Evolutionary conservation across 495 filamentous ascomycete genomes (phyloP).

Genomic region (Podospora pseudopauciseta): DNA sequence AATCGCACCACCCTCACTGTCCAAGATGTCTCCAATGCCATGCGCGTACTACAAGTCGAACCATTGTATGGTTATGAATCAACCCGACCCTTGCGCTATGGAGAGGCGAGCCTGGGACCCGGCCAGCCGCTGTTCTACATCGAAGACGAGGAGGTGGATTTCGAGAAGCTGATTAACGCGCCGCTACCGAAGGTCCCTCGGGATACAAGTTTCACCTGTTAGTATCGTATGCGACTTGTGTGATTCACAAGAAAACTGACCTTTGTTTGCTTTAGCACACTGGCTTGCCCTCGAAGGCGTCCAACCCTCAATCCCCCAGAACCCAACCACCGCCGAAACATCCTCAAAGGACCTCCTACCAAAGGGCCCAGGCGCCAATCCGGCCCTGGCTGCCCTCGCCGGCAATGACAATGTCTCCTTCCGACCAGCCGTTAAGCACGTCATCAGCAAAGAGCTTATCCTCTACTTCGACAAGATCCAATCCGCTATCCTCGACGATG

Average conservation of each 20-base stretch:
- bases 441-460: conserved; percentile 89
- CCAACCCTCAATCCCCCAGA: conserved; percentile 92
- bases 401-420: conserved; percentile 78
- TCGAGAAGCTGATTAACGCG: conserved; percentile 96
- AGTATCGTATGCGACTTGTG: neutral
- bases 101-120: conserved; percentile 88
- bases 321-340: conserved; percentile 77
- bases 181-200: conserved; percentile 89
- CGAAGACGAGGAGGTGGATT: conserved; percentile 97
- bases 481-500: conserved; percentile 77
- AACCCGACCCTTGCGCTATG: conserved; percentile 78
- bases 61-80: conserved; percentile 95
- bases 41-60: conserved; percentile 84
- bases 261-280: conserved; percentile 56
- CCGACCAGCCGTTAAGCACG: conserved; percentile 88
- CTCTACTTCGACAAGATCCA: conserved; percentile 97
- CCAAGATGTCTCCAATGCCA: conserved; percentile 77
- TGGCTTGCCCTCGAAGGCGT: conserved; percentile 96
- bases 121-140: conserved; percentile 97
- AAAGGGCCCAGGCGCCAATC: conserved; percentile 82
- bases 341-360: conserved; percentile 78
- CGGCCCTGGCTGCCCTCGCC: conserved; percentile 74
- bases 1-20: conserved; percentile 80
- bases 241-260: conserved; percentile 13
- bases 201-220: conserved; percentile 88